Base-by-base conservation (phyloP, 345 rosid species). In the Anastatica hierochuntica region DNA sequence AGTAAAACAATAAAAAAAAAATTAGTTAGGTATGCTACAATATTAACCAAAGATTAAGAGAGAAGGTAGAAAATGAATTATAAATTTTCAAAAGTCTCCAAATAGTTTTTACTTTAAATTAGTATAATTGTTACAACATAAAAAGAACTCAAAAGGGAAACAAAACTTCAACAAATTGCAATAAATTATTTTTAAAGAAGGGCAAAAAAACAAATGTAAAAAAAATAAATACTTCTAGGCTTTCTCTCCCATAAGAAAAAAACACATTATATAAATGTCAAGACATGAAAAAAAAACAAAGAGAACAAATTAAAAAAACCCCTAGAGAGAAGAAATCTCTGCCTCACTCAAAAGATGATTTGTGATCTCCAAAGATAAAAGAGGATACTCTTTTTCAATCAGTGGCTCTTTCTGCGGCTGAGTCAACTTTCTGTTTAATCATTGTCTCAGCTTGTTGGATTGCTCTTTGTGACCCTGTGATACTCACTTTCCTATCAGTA, bases 341-440 rank as follows among this genome's bases (percentile, higher is more conserved):
- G 53, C 46, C 46, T 41, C 33, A 33, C 47, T 43, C 57, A 49
- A 57, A 44, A 65, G 37, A 43, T 23, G 59, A 61, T 1, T 2
- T 11, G 4, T 1, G 26, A 45, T 1, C 4, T 1, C n/a, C 36
- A 31, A 31, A 31, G 36, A 31, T 31, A 31, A n/a, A 10, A 19
- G 13, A 36, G 30, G 56, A 24, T 43, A 6, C 36, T 23, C 2
- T 11, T 1, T 26, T 56, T 70, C 79, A 79, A 40, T 87, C 92
- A 58, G 69, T 63, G 58, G 73, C 69, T 69, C 87, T 80, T 80
- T 94, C 95, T 2, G 84, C 67, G 39, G 95, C 95, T 52, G 81
- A 74, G 14, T 90, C 73, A 59, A 94, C 97, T 77, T 88, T 94
- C 76, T 85, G 87, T 82, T 72, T 74, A 63, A 94, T 94, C 99